Conservation (phyloP, 2,329 filamentous ascomycete species). For the Metarhizium guizhouense region DNA sequence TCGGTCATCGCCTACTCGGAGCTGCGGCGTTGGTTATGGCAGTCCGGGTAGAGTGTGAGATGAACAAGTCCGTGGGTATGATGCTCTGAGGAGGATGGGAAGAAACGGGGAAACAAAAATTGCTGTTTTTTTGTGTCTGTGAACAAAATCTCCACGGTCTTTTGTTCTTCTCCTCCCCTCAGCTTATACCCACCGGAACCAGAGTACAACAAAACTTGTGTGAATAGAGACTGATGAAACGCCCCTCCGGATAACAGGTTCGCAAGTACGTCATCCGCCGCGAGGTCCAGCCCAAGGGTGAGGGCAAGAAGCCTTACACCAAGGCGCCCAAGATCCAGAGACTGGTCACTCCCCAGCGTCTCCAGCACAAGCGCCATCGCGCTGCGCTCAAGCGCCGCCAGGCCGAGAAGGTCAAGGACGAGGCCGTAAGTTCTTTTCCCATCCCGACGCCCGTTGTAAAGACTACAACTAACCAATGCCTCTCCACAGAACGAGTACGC, state of each 20-base stretch:
- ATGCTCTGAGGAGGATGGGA: neutral
- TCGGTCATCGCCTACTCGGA: constrained; percentile 63
- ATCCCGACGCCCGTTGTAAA: neutral
- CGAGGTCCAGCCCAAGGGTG: constrained; percentile 92
- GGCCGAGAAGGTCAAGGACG: constrained; percentile 95
- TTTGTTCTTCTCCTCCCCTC: neutral
- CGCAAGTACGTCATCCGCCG: constrained; percentile 99
- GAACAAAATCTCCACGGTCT: no score
- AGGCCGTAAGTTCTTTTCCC: constrained; percentile 65
- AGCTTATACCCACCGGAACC: constrained; percentile 9
- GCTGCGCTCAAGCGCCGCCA: constrained; percentile 97
- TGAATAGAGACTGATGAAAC: constrained; percentile 27
- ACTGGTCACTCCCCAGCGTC: constrained; percentile 97
- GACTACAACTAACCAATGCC: constrained; percentile 22
- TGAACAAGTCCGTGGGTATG: constrained; percentile 14
- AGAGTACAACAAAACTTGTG: constrained; percentile 12
- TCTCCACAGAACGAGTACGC: constrained; percentile 84
- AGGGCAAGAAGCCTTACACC: constrained; percentile 97
- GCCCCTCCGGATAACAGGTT: constrained; percentile 49
- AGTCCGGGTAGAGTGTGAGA: constrained; percentile 54
- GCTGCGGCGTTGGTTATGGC: constrained; percentile 34
- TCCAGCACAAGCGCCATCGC: constrained; percentile 99
- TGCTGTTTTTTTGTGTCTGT: no score
- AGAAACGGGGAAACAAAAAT: neutral
- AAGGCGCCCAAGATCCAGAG: constrained; percentile 99